Percentiles rank a stretch among this genome's conserved stretches.
phyloP scores from a whole-genome alignment of 441 rosid genomes.

The Raphanus hybrid region DNA sequence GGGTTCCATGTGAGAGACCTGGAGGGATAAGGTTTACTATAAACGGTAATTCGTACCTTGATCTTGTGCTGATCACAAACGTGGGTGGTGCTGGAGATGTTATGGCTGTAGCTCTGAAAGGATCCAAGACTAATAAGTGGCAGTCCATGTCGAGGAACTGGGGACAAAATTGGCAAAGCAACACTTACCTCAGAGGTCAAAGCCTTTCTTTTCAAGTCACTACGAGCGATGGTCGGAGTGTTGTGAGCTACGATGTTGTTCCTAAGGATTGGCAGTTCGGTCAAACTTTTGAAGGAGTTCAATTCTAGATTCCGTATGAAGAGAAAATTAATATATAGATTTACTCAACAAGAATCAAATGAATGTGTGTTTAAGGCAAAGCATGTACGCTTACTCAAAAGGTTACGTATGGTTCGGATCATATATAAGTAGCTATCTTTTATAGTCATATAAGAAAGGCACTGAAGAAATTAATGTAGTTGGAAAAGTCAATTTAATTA shows the following conservation, averaged over 20 bases:
- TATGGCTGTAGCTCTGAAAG: slow-evolving; percentile 59
- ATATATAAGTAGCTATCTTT: not conserved
- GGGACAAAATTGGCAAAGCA: slow-evolving; percentile 86
- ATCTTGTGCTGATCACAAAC: slow-evolving; percentile 65
- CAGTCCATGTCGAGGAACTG: slow-evolving; percentile 73
- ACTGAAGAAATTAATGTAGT: not conserved
- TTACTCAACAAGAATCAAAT: slow-evolving; percentile 14
- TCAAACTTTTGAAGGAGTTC: slow-evolving; percentile 64
- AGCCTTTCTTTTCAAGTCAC: slow-evolving; percentile 62
- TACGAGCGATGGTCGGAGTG: slow-evolving; percentile 51
- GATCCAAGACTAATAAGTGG: slow-evolving; percentile 59
- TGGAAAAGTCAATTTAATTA: not conserved
- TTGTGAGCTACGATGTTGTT: slow-evolving; percentile 58
- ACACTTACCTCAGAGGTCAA: slow-evolving; percentile 61
- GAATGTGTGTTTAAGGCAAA: slow-evolving; percentile 16
- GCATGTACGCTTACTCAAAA: not conserved
- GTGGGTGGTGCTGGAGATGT: slow-evolving; percentile 81
- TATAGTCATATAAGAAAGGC: slow-evolving; percentile 8
- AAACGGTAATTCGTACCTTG: slow-evolving; percentile 70
- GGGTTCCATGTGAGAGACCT: slow-evolving; percentile 41
- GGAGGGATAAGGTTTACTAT: slow-evolving; percentile 78
- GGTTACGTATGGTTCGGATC: not conserved
- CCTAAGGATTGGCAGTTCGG: slow-evolving; percentile 63
- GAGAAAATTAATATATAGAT: not conserved
- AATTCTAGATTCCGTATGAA: slow-evolving; percentile 50